Base-by-base conservation (phyloP, 345 rosid genomes). In the Psidium guajava region DNA sequence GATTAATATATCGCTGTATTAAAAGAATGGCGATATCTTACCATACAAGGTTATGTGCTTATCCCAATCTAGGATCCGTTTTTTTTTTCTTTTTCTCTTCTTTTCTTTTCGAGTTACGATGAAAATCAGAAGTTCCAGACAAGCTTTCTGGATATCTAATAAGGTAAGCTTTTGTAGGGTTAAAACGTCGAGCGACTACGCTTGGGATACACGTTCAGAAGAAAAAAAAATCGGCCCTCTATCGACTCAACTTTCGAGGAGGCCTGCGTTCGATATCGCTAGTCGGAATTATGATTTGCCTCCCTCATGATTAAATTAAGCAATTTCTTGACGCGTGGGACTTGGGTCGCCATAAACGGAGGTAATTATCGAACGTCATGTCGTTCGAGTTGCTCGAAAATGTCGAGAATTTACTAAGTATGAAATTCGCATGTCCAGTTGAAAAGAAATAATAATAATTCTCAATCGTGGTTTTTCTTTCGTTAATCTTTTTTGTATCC, bases 161-260 rank as follows among this genome's bases (percentile, higher is more conserved):
- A 2, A 4, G 75, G 75, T 1, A 0, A 0, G 8, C 11, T 28
- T 28, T 4, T 1, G 22, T 15, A 18, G 0, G 75, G 44, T 64
- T 64, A 8, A 61, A 15, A 6, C 4, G 5, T 1, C 0, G 1
- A 3, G 22, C 2, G 12, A 22, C 22, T 32, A 32, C 6, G 11
- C 44, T 64, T 32, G 3, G 5, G 24, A 32, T 32, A 21, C 1
- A 32, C 11, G 11, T 7, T 32, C 16, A 6, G 36, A 36, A 3
- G 3, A 64, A 44, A 64, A 64, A 44, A 64, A 10, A 28, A 36
- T 20, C 22, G 10, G 20, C 24, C 6, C 1, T 10, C 9, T 20
- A 16, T 16, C 16, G 21, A 69, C 21, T 69, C 21, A 24, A 11
- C 6, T 69, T 8, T 11, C 11, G n/a, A n/a, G n/a, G 5, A 69